Base-by-base conservation (phyloP, 2,329 filamentous ascomycete species). In the Paraphoma chrysanthemicola region DNA sequence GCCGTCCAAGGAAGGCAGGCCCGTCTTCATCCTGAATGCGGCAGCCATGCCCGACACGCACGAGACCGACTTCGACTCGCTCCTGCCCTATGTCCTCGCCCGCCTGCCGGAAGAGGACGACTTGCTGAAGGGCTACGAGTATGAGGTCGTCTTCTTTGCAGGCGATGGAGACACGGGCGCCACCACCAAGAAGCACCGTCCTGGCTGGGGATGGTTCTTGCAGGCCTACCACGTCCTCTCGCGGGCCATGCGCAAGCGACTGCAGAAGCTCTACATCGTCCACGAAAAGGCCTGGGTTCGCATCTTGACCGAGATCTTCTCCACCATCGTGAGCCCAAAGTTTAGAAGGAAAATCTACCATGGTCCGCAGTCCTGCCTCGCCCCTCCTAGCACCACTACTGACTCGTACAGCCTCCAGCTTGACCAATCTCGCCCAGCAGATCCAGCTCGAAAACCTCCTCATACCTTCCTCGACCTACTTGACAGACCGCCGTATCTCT, bases 341-440 rank as follows among this genome's bases (percentile, higher is more conserved):
- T 85, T 85, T 64, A 75, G 82, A 68, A 79, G 82, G 67, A 86
- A 86, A 76, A 83, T 85, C 43, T 75, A 83, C n/a, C 83, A 85
- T 66, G 73, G 80, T 81, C 72, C 57, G 23, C 23, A 23, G 78
- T 60, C n/a, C 43, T 3, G 10, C 9, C 11, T 42, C 6, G 28
- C 23, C 36, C 2, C 6, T 6, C 45, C 6, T 7, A 30, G 14
- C 41, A 17, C 38, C 8, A 10, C 10, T 51, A 48, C 64, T 71
- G 48, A 68, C 59, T 18, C 38, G 14, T 43, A 42, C 59, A 82
- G 82, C 83, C 56, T 82, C 80, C 48, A 82, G 76, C 29, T 62
- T 86, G 52, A 81, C 76, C 47, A 77, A 78, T 28, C 76, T 86
- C 45, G 82, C 82, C 11, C 69, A 81, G 43, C 77, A 84, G 46